A percentile compares a stretch with the other conserved stretches of the same genome.
phyloP scores from a whole-genome alignment of 2,329 filamentous ascomycete species.

The Sporothrix phasma region DNA sequence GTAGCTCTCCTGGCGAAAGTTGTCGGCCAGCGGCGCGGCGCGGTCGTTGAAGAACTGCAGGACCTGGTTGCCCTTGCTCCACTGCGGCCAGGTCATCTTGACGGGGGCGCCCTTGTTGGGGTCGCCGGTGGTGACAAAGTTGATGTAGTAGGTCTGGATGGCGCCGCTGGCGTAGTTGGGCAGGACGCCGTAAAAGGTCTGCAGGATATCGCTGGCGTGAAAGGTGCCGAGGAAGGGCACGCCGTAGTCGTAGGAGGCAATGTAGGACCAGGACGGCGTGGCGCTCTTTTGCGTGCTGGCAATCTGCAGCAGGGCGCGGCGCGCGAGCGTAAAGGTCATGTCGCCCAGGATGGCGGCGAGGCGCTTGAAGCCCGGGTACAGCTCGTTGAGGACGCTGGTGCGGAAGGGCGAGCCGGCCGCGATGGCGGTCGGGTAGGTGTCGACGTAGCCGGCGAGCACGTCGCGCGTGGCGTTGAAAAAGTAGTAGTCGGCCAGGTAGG shows the following conservation, averaged over 20 bases:
- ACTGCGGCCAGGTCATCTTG: slow-evolving; percentile 32
- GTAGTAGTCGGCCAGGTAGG: slow-evolving; percentile 52
- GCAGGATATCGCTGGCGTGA: slow-evolving; percentile 59
- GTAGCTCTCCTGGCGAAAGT: slow-evolving; percentile 23
- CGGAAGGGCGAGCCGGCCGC: slow-evolving; percentile 61
- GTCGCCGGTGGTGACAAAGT: slow-evolving; percentile 60
- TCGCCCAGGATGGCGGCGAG: slow-evolving; percentile 68
- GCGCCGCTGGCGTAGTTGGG: slow-evolving; percentile 51
- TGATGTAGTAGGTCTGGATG: slow-evolving; percentile 60
- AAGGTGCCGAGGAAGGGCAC: slow-evolving; percentile 66
- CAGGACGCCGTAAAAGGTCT: slow-evolving; percentile 56
- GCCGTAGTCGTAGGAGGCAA: slow-evolving; percentile 61
- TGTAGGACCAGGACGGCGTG: slow-evolving; percentile 64
- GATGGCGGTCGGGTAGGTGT: slow-evolving; percentile 48
- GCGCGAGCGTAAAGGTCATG: slow-evolving; percentile 61
- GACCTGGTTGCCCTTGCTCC: slow-evolving; percentile 37
- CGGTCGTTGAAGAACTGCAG: slow-evolving; percentile 33
- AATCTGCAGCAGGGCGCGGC: slow-evolving; percentile 50
- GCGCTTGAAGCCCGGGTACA: slow-evolving; percentile 69
- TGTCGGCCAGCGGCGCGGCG: slow-evolving; percentile 21
- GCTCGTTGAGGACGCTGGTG: slow-evolving; percentile 55
- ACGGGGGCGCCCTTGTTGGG: slow-evolving; percentile 50
- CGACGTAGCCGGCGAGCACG: slow-evolving; percentile 48
- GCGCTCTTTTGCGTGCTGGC: slow-evolving; percentile 38
- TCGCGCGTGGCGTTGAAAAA: slow-evolving; percentile 46